Evolutionary conservation across 768 basidiomycete species (phyloP).

Genomic region (Tulasnella sp.): DNA sequence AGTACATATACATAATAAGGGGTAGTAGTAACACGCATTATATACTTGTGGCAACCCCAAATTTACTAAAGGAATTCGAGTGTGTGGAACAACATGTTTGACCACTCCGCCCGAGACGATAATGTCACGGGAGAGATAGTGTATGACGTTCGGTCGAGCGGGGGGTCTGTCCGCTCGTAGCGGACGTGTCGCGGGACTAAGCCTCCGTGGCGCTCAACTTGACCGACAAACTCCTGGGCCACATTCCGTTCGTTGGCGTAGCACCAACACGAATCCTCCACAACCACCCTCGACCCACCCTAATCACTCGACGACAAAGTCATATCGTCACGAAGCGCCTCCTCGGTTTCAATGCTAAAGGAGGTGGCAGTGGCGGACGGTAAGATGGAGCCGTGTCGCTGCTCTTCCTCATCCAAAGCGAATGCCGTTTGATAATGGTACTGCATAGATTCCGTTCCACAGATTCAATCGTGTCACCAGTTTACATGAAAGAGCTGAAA

Average conservation of each 20-base stretch:
- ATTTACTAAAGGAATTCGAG: neutral
- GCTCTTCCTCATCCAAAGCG: neutral
- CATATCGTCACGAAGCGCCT: neutral
- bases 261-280: conserved; percentile 22
- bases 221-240: neutral
- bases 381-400: neutral
- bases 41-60: neutral
- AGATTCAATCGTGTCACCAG: neutral
- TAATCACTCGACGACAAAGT: neutral
- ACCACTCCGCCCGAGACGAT: neutral
- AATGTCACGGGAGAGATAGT: neutral
- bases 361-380: neutral
- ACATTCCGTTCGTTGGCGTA: neutral
- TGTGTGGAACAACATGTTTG: neutral
- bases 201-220: conserved; percentile 7
- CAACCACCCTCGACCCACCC: neutral
- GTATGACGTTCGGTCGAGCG: no score
- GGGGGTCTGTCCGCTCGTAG: neutral
- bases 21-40: neutral
- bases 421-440: neutral
- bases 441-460: no score
- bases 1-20: neutral
- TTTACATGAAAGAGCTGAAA: neutral
- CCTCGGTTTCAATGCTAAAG: neutral
- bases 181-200: neutral